These are phyloP conservation scores for Kwoniella sp. DNA, from an alignment of 768 basidiomycete species.

Conservation along the genomic window DNA sequence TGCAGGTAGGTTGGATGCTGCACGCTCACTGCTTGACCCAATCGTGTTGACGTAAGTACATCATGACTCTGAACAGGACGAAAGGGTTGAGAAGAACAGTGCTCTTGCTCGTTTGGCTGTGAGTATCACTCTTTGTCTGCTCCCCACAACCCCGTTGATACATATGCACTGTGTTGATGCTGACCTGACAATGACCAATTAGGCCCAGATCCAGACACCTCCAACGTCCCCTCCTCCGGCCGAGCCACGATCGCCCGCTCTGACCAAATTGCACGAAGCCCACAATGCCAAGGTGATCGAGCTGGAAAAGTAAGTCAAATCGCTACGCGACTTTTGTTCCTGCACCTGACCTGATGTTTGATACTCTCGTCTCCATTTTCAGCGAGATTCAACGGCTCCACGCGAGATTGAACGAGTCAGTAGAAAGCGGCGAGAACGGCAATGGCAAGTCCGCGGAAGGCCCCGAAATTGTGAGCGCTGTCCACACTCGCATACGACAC, in stretches of 20 bases:
- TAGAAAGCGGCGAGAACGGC: background rate
- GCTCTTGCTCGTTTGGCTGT: conserved; percentile 26
- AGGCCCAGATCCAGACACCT: conserved; percentile 23
- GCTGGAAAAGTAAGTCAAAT: conserved; percentile 29
- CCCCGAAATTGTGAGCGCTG: background rate
- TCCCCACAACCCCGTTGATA: background rate
- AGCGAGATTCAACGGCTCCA: conserved; percentile 36
- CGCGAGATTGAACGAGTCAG: conserved; percentile 17
- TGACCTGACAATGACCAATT: background rate
- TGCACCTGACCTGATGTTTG: no score
- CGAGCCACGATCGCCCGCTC: conserved; percentile 10
- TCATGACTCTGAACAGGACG: no score
- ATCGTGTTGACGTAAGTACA: no score
- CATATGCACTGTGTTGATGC: no score
- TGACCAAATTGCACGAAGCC: conserved; percentile 40
- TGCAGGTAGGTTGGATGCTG: conserved; percentile 27
- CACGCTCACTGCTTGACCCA: no score
- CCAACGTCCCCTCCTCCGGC: conserved; percentile 25
- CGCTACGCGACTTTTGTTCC: no score
- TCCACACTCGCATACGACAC: background rate
- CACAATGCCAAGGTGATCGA: conserved; percentile 47
- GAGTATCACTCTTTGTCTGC: background rate
- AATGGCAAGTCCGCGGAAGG: background rate
- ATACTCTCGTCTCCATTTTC: no score
- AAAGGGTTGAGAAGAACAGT: conserved; percentile 29